Base-by-base conservation (phyloP, 2,329 filamentous ascomycete species). In the Aspergillus floridensis region DNA sequence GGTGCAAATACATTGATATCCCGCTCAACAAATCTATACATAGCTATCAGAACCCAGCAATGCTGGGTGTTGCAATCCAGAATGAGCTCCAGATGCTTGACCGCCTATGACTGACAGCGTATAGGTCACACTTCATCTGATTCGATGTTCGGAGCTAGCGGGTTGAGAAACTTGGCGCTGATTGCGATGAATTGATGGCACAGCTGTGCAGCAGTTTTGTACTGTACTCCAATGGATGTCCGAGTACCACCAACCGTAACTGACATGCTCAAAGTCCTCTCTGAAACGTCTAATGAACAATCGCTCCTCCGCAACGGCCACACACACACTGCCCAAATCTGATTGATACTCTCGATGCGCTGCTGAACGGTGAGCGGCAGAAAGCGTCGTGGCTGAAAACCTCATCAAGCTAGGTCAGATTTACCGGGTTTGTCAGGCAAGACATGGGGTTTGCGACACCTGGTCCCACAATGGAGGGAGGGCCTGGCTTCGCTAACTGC, bases 21-120 rank as follows among this genome's bases (percentile, higher is more conserved):
- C 49, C 58, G n/a, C 32, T 32, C 52, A 54, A 53, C 31, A 60
- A 49, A 62, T 61, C 58, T 56, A 62, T 62, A 48, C 59, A 56
- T 56, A 52, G 35, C 53, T 31, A 31, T 53, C 35, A 3, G 22
- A 31, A 48, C 53, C 41, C 26, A 53, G 51, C 31, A n/a, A 41
- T 14, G 49, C 29, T 14, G 53, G 52, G 53, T 49, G 35, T 24
- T 49, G 48, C 29, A 16, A 29, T 11, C 26, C 47, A 29, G 35
- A 22, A 24, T 38, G 31, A 61, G 29, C 31, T 47, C 47, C 26
- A 41, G 44, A 49, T 55, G 52, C 52, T 50, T 56, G 46, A 58
- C 46, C 32, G 47, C 29, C n/a, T 46, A 44, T 46, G 31, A 32
- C 44, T 60, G 53, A 58, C 51, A 47, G 58, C 60, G 48, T 59